These are phyloP conservation scores for Syzygium syzygioides DNA, from an alignment of 441 rosid species.

Conservation along the genomic window DNA sequence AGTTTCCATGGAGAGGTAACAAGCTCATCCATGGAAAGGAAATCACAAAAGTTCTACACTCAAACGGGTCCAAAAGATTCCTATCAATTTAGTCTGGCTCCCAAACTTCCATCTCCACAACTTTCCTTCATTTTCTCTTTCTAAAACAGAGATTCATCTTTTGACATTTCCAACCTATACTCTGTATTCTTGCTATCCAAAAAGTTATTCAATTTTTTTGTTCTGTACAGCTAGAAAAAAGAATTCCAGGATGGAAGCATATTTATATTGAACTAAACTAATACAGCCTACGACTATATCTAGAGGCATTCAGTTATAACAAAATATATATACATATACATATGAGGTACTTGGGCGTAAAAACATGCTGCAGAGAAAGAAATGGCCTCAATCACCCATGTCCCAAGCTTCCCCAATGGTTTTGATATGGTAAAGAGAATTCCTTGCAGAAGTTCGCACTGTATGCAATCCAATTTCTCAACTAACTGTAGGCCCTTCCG, in stretches of 20 bases:
- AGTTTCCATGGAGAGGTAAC: neutral
- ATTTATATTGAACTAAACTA: neutral
- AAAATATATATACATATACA: neutral
- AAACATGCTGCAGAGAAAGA: slow-evolving; percentile 6
- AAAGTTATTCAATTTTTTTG: neutral
- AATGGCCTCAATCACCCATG: slow-evolving; percentile 64
- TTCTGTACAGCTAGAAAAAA: neutral
- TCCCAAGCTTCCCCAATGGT: slow-evolving; percentile 68
- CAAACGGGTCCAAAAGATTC: neutral
- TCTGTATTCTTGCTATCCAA: neutral
- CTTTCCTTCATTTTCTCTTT: neutral
- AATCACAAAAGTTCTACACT: neutral
- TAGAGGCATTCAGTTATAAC: neutral
- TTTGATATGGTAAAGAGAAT: slow-evolving; percentile 61
- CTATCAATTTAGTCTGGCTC: neutral
- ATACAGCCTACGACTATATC: neutral
- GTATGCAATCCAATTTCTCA: slow-evolving; percentile 90
- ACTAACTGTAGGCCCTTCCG: slow-evolving; percentile 80
- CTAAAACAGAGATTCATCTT: neutral
- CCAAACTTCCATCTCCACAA: neutral
- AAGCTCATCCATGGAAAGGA: neutral
- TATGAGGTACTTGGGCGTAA: neutral
- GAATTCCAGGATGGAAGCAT: neutral
- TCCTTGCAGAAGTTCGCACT: slow-evolving; percentile 66
- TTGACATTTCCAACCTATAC: neutral